Percentiles rank a stretch among this genome's conserved stretches.
Evolutionary conservation across 2,329 filamentous ascomycete genomes (phyloP).

Genomic region (Colletotrichum sp.): DNA sequence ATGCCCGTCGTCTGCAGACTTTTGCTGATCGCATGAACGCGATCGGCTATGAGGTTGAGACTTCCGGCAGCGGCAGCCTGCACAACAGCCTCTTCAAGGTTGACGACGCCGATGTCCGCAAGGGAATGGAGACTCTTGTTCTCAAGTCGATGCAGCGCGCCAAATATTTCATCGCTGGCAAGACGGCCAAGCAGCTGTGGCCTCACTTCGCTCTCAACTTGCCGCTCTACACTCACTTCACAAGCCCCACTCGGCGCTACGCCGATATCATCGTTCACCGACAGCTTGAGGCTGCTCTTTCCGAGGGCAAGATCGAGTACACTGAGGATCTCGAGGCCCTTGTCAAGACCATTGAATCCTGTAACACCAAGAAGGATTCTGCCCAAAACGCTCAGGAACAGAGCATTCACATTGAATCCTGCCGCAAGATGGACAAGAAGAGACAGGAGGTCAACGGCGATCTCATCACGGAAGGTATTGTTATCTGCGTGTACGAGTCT

Average conservation of each 20-base stretch:
- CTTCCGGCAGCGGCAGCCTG: constrained; percentile 84
- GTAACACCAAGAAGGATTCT: constrained; percentile 99
- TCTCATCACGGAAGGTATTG: constrained; percentile 92
- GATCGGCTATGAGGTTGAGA: constrained; percentile 89
- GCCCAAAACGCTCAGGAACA: constrained; percentile 97
- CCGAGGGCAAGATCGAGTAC: constrained; percentile 82
- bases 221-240: constrained; percentile 96
- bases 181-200: constrained; percentile 77
- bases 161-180: constrained; percentile 90
- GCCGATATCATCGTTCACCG: constrained; percentile 95
- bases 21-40: constrained; percentile 93
- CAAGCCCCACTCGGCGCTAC: constrained; percentile 92
- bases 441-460: constrained; percentile 87
- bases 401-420: constrained; percentile 97
- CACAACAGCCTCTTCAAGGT: constrained; percentile 97
- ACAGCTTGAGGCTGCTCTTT: constrained; percentile 87
- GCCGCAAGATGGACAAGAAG: constrained; percentile 93
- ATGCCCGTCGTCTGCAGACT: constrained; percentile 84
- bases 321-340: constrained; percentile 87
- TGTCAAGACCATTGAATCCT: constrained; percentile 90
- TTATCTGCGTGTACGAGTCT: constrained; percentile 97
- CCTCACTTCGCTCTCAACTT: constrained; percentile 93
- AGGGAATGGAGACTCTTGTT: constrained; percentile 96
- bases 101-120: constrained; percentile 85
- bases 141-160: constrained; percentile 96